A percentile compares a stretch with the other conserved stretches of the same genome.
These are phyloP conservation scores for Saccharomyces hybrid DNA, from an alignment of 1,139 yeast genomes.

Conservation along the genomic window DNA sequence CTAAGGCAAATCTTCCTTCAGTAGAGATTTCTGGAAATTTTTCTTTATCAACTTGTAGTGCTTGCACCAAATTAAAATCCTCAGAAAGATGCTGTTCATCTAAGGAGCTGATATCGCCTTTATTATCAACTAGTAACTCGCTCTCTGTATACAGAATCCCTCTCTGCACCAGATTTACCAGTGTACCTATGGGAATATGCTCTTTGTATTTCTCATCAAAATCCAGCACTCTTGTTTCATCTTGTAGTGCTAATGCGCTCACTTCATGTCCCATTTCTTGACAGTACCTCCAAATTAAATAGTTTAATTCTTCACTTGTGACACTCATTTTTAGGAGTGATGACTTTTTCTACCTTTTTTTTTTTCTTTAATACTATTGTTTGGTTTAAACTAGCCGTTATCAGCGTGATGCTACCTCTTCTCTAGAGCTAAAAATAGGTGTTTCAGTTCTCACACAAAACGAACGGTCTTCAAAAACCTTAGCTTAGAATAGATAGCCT, in stretches of 20 bases:
- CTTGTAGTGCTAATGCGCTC: slow-evolving; percentile 74
- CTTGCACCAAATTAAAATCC: slow-evolving; percentile 36
- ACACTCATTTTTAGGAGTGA: slow-evolving; percentile 51
- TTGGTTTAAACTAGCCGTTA: neutral
- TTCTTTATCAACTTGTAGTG: slow-evolving; percentile 32
- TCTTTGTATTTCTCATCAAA: slow-evolving; percentile 47
- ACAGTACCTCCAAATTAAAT: slow-evolving; percentile 85
- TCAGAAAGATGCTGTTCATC: slow-evolving; percentile 23
- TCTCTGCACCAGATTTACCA: slow-evolving; percentile 75
- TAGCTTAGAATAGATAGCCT: neutral
- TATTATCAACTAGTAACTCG: slow-evolving; percentile 39
- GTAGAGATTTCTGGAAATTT: slow-evolving; percentile 29
- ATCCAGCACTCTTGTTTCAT: slow-evolving; percentile 57
- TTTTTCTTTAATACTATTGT: neutral
- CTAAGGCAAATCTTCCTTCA: slow-evolving; percentile 30
- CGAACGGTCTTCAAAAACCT: neutral
- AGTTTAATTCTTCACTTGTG: slow-evolving; percentile 78
- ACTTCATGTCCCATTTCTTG: slow-evolving; percentile 80
- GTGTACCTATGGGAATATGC: slow-evolving; percentile 60
- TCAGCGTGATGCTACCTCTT: neutral
- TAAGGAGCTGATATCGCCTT: slow-evolving; percentile 28
- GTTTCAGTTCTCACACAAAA: neutral
- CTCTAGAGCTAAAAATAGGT: neutral
- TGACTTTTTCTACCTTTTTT: neutral
- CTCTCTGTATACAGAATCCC: slow-evolving; percentile 68